Percentiles rank a stretch among this genome's conserved stretches.
These are phyloP conservation scores for Pseudoscleropodium purum DNA, from an alignment of 225 moss, liverwort and hornwort genomes.

Conservation along the genomic window DNA sequence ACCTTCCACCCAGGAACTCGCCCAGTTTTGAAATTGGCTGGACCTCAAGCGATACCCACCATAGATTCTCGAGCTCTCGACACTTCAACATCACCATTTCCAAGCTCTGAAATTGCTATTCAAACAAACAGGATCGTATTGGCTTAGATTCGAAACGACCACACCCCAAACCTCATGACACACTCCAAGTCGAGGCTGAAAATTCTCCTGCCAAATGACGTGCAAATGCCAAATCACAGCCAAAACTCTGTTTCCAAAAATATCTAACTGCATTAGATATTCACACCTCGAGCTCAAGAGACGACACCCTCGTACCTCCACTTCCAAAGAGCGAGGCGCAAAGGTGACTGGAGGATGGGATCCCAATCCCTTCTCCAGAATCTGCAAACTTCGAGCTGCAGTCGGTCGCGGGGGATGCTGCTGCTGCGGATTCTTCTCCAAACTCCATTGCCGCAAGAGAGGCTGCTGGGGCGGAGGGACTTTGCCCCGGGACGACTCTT, in stretches of 20 bases:
- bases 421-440: not conserved
- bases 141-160: not conserved
- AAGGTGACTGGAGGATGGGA: not conserved
- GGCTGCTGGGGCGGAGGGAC: not conserved
- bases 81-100: not conserved
- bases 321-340: not conserved
- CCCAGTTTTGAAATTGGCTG: not conserved
- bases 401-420: conserved; percentile 12
- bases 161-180: not conserved
- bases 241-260: not conserved
- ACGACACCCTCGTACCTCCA: not conserved
- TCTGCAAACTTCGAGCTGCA: conserved; percentile 32
- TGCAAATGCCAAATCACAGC: not conserved
- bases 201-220: not conserved
- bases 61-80: not conserved
- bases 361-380: conserved; percentile 4
- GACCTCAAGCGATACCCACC: not conserved
- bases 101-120: not conserved
- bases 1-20: not conserved
- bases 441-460: conserved; percentile 11
- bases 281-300: not conserved
- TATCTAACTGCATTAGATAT: not conserved
- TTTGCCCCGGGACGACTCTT: not conserved
- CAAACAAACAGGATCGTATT: not conserved
- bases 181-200: not conserved